These are phyloP conservation scores for Saccharomycopsis sp. DNA, from an alignment of 805 yeast genomes.

Conservation along the genomic window DNA sequence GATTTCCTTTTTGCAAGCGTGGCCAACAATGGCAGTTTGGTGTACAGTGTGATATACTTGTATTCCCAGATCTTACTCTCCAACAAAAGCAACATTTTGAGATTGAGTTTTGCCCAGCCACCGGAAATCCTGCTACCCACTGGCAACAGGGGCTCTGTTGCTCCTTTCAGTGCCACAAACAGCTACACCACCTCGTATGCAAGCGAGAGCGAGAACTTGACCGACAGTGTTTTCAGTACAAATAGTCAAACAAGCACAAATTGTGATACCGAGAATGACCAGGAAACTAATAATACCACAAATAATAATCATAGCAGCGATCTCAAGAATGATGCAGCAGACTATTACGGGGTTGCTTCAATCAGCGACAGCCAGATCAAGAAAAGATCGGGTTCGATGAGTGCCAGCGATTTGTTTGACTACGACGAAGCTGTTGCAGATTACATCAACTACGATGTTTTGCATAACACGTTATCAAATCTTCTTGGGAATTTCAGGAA, in stretches of 20 bases:
- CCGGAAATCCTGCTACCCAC: too few relatives aligned
- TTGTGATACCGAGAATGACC: too few relatives aligned
- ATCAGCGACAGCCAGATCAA: slow-evolving; percentile 12
- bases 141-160: too few relatives aligned
- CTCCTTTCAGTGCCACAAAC: too few relatives aligned
- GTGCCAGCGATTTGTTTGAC: slow-evolving; percentile 13
- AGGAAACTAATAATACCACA: neutral
- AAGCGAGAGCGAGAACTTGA: slow-evolving; percentile 17
- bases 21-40: slow-evolving; percentile 28
- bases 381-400: slow-evolving; percentile 8
- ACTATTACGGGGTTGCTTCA: slow-evolving; percentile 2
- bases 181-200: slow-evolving; percentile 6
- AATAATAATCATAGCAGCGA: neutral
- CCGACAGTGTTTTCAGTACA: slow-evolving; percentile 11
- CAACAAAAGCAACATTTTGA: slow-evolving; percentile 37
- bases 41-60: slow-evolving; percentile 46
- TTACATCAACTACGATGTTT: slow-evolving; percentile 14
- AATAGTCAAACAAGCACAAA: too few relatives aligned
- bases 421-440: slow-evolving; percentile 16
- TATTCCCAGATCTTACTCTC: slow-evolving; percentile 47
- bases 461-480: slow-evolving; percentile 14
- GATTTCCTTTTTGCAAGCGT: slow-evolving; percentile 54
- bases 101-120: slow-evolving; percentile 24
- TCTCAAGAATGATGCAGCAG: neutral
- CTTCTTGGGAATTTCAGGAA: slow-evolving; percentile 6